Evolutionary conservation across 257 asterid genomes (phyloP).

Genomic region (Solanum virginianum): DNA sequence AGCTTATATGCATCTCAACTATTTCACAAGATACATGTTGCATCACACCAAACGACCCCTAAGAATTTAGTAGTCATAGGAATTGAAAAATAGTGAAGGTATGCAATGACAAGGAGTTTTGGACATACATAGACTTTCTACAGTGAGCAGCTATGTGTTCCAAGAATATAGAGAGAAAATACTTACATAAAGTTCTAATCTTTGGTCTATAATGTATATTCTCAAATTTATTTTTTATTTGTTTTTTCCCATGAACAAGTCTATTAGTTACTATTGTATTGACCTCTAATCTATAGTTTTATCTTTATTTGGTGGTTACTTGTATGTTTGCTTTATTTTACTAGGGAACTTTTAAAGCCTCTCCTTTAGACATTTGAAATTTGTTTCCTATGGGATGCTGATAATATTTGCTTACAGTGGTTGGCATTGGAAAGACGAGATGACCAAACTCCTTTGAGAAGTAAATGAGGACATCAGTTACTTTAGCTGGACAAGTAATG

Average conservation of each 20-base stretch:
- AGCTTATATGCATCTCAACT: too few species aligned
- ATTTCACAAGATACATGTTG: too few species aligned
- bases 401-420: constrained; percentile 21
- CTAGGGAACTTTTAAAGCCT: neutral
- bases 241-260: neutral
- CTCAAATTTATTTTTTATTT: too few species aligned
- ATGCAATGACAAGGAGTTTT: neutral
- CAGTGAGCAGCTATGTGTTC: neutral
- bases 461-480: constrained; percentile 10
- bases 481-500: neutral
- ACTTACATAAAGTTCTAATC: too few species aligned
- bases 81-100: neutral
- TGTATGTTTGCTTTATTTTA: too few species aligned
- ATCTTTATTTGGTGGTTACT: neutral
- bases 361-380: neutral
- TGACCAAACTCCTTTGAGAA: constrained; percentile 57
- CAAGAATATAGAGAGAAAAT: neutral
- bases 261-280: neutral
- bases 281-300: neutral
- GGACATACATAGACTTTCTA: neutral
- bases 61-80: too few species aligned
- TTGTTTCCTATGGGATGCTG: neutral
- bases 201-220: too few species aligned
- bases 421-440: constrained; percentile 50
- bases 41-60: too few species aligned